Base-by-base conservation (phyloP, 495 filamentous ascomycete genomes). In the Chlorociboria aeruginascens region DNA sequence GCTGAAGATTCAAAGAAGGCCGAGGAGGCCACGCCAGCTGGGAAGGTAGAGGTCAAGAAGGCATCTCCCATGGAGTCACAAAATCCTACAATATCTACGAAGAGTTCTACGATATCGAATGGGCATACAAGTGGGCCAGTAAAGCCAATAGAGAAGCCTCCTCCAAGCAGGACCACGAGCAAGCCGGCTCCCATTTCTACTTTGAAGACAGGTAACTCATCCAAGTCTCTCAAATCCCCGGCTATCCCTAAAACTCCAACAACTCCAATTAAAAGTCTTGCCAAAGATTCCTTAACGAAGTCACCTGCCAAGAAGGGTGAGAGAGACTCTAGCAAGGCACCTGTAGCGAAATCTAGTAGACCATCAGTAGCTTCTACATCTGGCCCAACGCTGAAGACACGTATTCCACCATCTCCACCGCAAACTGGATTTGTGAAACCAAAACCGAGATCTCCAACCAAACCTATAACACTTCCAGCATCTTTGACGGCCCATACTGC, bases 401-500 rank as follows among this genome's bases (percentile, higher is more conserved):
- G 60, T 7, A 52, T 62, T 8, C 67, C 57, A 43, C 45, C 63
- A 13, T 51, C 57, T 29, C 74, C 65, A 1, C 53, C 48, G 46
- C 56, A 56, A 38, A 63, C 61, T 45, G 66, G 64, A n/a, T 69
- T 71, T 53, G 62, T 64, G 31, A 85, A 83, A 56, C 70, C 79
- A 16, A 73, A 71, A 54, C 61, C 75, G 12, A 82, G 74, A 52
- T 85, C 83, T 13, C 81, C 82, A 1, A 82, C 80, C 7, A 72
- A 71, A 41, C 73, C 82, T 12, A 65, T 76, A 53, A 77, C 76
- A 46, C 66, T 82, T 30, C 76, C 82, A 29, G 58, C 71, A 39
- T 74, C 82, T 25, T 62, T 81, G 40, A 78, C 77, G 2, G 73
- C 82, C 16, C 74, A 77, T 34, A 85, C 79, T 7, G 69, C 76